Conservation (phyloP, 371 early-diverging fungal species). For the Mortierella sp. region DNA sequence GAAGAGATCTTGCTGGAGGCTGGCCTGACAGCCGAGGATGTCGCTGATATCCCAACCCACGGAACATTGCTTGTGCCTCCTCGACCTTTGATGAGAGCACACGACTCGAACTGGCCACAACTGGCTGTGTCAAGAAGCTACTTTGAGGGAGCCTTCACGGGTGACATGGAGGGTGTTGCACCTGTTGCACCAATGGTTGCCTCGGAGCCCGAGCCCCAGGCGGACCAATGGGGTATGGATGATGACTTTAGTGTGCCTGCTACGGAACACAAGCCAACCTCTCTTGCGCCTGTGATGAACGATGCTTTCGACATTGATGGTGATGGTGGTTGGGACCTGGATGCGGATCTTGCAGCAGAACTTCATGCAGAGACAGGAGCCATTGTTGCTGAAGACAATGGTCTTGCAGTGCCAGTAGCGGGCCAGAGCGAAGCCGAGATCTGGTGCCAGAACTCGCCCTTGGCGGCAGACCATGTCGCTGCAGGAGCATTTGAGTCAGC, state of each 20-base stretch:
- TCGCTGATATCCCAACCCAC: conserved; percentile 59
- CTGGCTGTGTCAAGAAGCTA: conserved; percentile 77
- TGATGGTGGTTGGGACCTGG: conserved; percentile 65
- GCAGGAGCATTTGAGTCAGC: conserved; percentile 95
- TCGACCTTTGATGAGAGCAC: conserved; percentile 72
- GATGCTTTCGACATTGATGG: conserved; percentile 59
- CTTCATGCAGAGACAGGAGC: conserved; percentile 70
- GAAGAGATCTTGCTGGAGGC: conserved; percentile 79
- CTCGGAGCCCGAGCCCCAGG: conserved; percentile 59
- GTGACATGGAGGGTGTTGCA: conserved; percentile 52
- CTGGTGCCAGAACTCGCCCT: conserved; percentile 86
- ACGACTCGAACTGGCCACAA: conserved; percentile 90
- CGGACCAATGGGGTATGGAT: conserved; percentile 78
- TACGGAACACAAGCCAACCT: conserved; percentile 28
- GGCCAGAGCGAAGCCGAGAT: conserved; percentile 75
- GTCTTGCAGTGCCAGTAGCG: conserved; percentile 73
- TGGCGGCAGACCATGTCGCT: conserved; percentile 92
- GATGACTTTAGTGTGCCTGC: conserved; percentile 61
- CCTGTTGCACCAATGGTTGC: conserved; percentile 49
- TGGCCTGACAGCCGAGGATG: conserved; percentile 71
- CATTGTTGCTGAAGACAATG: conserved; percentile 71
- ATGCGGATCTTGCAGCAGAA: conserved; percentile 70
- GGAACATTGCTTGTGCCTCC: conserved; percentile 68
- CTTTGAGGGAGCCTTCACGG: conserved; percentile 71
- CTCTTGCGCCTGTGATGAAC: conserved; percentile 19